Evolutionary conservation across 345 rosid genomes (phyloP).

Genomic region (Erysimum cheiranthoides): DNA sequence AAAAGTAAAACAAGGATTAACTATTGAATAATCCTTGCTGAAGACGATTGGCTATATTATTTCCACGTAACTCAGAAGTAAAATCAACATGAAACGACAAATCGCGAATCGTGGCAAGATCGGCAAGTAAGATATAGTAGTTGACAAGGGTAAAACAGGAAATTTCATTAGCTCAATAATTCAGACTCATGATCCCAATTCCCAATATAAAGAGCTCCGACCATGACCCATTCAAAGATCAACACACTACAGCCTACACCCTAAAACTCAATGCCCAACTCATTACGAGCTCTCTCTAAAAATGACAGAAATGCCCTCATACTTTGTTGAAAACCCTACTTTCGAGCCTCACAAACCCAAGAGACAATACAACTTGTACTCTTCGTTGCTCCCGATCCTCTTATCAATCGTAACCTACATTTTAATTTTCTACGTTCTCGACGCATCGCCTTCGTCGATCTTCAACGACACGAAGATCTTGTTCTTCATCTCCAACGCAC

Average conservation of each 20-base stretch:
- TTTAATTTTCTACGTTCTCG: slow-evolving; percentile 34
- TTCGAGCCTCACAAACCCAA: slow-evolving; percentile 33
- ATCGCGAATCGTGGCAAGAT: slow-evolving; percentile 36
- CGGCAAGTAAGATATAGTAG: slow-evolving; percentile 22
- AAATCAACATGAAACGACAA: slow-evolving; percentile 35
- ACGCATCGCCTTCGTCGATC: slow-evolving; percentile 30
- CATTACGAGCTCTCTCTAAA: slow-evolving; percentile 1
- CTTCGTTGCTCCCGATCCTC: slow-evolving; percentile 31
- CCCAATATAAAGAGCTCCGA: slow-evolving; percentile 27
- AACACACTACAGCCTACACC: slow-evolving; percentile 8
- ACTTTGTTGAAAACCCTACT: slow-evolving; percentile 24
- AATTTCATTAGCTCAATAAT: slow-evolving; percentile 16
- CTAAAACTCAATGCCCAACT: slow-evolving; percentile 33
- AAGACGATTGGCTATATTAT: slow-evolving; percentile 21
- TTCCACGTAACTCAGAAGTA: slow-evolving; percentile 32
- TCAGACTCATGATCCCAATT: slow-evolving; percentile 25
- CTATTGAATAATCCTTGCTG: slow-evolving; percentile 24
- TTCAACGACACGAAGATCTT: slow-evolving; percentile 41
- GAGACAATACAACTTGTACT: slow-evolving; percentile 23
- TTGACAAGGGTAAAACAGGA: slow-evolving; percentile 25
- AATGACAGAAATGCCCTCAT: slow-evolving; percentile 37
- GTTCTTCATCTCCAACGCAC: slow-evolving; percentile 41
- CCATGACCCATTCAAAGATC: slow-evolving; percentile 5
- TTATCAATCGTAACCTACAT: slow-evolving; percentile 30
- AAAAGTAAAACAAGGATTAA: slow-evolving; percentile 13